Conservation (phyloP, 2,329 filamentous ascomycete species). For the Penicillium sp. region DNA sequence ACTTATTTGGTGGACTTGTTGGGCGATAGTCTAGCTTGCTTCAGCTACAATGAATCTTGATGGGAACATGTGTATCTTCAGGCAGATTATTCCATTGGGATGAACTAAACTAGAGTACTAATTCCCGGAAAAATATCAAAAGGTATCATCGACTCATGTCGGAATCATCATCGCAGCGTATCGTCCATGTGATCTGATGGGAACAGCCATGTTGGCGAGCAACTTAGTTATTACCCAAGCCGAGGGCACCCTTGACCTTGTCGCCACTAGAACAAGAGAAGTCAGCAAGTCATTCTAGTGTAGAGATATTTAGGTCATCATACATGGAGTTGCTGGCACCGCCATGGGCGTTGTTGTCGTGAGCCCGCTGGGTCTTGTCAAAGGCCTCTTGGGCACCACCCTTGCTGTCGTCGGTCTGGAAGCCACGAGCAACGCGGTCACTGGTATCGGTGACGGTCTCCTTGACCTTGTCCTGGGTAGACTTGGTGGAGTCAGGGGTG, state of each 20-base stretch:
- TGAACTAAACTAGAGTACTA: background rate
- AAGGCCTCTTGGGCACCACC: slow-evolving; percentile 47
- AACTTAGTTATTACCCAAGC: slow-evolving; percentile 27
- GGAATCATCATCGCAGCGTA: slow-evolving; percentile 12
- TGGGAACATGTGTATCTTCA: no score
- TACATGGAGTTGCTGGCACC: slow-evolving; percentile 39
- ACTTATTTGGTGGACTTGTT: slow-evolving; percentile 67
- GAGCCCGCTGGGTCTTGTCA: slow-evolving; percentile 47
- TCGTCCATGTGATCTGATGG: slow-evolving; percentile 1
- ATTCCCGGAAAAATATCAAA: slow-evolving; percentile 8
- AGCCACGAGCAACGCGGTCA: slow-evolving; percentile 51
- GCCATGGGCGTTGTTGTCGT: slow-evolving; percentile 40
- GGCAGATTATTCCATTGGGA: no score
- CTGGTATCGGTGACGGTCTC: slow-evolving; percentile 51
- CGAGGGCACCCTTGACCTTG: slow-evolving; percentile 42
- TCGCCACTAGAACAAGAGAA: slow-evolving; percentile 31
- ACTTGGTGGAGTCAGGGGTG: slow-evolving; percentile 57
- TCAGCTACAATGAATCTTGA: no score
- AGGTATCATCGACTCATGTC: slow-evolving; percentile 26
- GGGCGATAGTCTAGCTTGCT: no score
- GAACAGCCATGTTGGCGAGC: background rate
- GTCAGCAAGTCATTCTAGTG: background rate
- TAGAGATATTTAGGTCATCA: slow-evolving; percentile 13
- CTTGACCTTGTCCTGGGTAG: slow-evolving; percentile 54
- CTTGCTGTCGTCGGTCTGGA: slow-evolving; percentile 52